These are phyloP conservation scores for Gossypium anomalum DNA, from an alignment of 345 rosid species.

Conservation along the genomic window DNA sequence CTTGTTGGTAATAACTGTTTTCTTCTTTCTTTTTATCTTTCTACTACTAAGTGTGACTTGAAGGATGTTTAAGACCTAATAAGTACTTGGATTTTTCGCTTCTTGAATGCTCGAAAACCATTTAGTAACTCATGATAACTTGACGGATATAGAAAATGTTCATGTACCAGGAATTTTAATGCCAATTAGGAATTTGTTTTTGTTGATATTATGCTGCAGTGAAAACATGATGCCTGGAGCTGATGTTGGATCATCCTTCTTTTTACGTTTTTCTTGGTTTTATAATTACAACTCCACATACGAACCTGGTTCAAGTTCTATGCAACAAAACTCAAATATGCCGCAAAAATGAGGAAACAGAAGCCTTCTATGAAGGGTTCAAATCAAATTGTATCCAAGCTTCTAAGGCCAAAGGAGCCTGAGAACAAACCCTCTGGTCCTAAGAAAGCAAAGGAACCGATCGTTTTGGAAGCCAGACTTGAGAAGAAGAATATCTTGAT, in stretches of 20 bases:
- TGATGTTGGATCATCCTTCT: conserved; percentile 11
- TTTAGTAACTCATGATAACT: background rate
- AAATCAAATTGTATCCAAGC: conserved; percentile 28
- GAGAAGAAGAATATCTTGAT: conserved; percentile 43
- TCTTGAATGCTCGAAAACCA: background rate
- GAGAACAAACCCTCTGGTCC: conserved; percentile 32
- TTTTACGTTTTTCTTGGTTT: conserved; percentile 30
- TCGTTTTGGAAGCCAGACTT: conserved; percentile 36
- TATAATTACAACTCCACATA: conserved; percentile 26
- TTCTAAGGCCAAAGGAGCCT: conserved; percentile 36
- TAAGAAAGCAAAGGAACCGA: conserved; percentile 27
- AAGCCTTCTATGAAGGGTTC: conserved; percentile 22
- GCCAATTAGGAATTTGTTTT: background rate
- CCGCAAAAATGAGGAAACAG: conserved; percentile 26
- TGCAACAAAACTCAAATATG: conserved; percentile 25
- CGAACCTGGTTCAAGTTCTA: conserved; percentile 23
- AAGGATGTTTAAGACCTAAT: background rate
- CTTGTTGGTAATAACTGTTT: too few relatives aligned
- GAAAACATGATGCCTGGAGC: conserved; percentile 35
- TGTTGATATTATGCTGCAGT: conserved; percentile 12
- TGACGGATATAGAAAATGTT: background rate
- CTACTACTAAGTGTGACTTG: background rate
- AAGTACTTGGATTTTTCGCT: background rate
- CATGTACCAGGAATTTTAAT: background rate
- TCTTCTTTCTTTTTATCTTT: too few relatives aligned